Evolutionary conservation across 2,329 filamentous ascomycete species (phyloP).

Genomic region (Knufia fluminis): DNA sequence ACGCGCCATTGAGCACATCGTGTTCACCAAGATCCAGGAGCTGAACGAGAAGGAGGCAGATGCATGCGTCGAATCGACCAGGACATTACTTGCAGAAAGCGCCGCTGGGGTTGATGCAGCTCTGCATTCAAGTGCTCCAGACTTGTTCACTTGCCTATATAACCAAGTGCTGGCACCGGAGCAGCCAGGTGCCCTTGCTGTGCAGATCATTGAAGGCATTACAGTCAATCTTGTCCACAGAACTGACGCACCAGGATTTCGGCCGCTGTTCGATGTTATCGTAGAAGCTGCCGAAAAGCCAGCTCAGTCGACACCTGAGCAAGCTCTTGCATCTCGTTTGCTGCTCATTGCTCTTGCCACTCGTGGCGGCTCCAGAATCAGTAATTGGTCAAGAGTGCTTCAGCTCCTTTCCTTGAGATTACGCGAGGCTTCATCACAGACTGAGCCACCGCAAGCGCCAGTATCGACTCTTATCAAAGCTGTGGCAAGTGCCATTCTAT

Average conservation of each 20-base stretch:
- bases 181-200: not conserved
- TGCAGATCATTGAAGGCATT: conserved; percentile 52
- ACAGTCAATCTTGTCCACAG: conserved; percentile 77
- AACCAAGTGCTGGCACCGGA: not conserved
- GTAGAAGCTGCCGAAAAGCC: conserved; percentile 38
- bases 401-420: conserved; percentile 46
- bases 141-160: conserved; percentile 43
- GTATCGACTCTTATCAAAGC: conserved; percentile 34
- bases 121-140: conserved; percentile 48
- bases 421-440: conserved; percentile 21
- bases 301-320: not conserved
- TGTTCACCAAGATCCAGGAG: conserved; percentile 51
- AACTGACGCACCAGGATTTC: conserved; percentile 64
- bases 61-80: conserved; percentile 40
- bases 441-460: conserved; percentile 17
- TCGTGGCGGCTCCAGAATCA: conserved; percentile 67
- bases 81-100: conserved; percentile 85
- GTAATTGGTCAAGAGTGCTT: conserved; percentile 57
- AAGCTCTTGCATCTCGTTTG: conserved; percentile 25
- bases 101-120: conserved; percentile 53
- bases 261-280: conserved; percentile 55
- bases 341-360: conserved; percentile 36
- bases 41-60: conserved; percentile 27
- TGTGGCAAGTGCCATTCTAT: conserved; percentile 59
- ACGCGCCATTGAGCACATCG: conserved; percentile 61